Base-by-base conservation (phyloP, 257 asterid genomes). In the Euphrasia confusa region DNA sequence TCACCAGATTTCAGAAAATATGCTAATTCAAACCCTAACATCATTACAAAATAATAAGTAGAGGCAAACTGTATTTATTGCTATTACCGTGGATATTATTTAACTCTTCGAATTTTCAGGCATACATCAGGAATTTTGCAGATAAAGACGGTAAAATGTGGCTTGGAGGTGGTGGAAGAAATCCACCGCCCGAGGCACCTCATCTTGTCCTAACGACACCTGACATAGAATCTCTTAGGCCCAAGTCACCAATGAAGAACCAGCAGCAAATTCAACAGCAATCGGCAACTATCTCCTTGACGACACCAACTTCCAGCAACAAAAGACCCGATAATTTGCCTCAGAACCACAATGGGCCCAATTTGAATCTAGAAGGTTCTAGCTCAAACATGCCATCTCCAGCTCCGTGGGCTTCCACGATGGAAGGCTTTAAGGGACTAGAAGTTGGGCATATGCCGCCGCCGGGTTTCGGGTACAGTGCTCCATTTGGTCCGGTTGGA, bases 211-310 rank as follows among this genome's bases (percentile, higher is more conserved):
- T 69, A 63, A 93, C 99, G 30, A 93, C 99, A 21, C 96, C 95
- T 0, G 97, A 93, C 59, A 93, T 93, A 10, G 99, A 93, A 68
- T 58, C 92, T 13, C 87, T 93, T 60, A 94, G 97, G 24, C 99
- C 99, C 28, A 93, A 93, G 70, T 93, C 99, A 10, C 99, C 99
- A 0, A 93, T 89, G 99, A 93, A 89, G 78, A 89, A 89, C 74
- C 99, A 89, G 74, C 94, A 80, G 80, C 96, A 88, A 61, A 60
- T 79, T 45, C 86, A 68, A 61, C 77, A 81, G 65, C 85, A 83
- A 61, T 95, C 58, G 3, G 58, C 58, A 88, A 78, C 97, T 0
- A 84, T 89, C 58, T 76, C 95, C 60, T 70, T 89, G 70, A 84
- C 94, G 35, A 68, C 86, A 3, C 72, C 84, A 11, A 89, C 75